Percentiles rank a stretch among this genome's conserved stretches.
These are phyloP conservation scores for Penicillium mononematosum DNA, from an alignment of 495 filamentous ascomycete species.

Conservation along the genomic window DNA sequence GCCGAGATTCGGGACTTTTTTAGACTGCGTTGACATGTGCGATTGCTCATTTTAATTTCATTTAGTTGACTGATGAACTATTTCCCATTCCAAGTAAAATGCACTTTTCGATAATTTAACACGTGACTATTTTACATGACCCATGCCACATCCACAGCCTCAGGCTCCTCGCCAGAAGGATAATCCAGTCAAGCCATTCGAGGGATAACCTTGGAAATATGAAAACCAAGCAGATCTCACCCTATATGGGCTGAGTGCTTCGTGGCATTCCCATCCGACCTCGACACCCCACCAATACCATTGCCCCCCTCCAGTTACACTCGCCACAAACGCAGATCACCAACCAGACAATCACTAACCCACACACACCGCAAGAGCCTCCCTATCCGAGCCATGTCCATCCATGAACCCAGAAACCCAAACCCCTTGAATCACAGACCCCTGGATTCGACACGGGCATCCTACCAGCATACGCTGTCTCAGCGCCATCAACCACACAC, in stretches of 20 bases:
- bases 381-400: not conserved
- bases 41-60: constrained; percentile 19
- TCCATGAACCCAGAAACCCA: not conserved
- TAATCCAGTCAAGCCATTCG: not conserved
- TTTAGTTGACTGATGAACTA: constrained; percentile 8
- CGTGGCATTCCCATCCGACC: constrained; percentile 1
- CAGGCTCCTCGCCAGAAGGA: not conserved
- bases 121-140: not conserved
- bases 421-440: not conserved
- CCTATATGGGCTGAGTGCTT: not conserved
- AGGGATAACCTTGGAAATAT: not conserved
- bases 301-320: not conserved
- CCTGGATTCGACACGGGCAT: not conserved
- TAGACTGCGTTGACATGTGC: constrained; percentile 25
- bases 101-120: not conserved
- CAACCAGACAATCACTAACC: constrained; percentile 1
- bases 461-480: not conserved
- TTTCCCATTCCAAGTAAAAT: not conserved
- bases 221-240: not conserved
- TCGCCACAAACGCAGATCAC: constrained; percentile 6
- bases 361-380: not conserved
- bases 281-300: not conserved
- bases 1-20: constrained; percentile 21
- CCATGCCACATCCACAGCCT: not conserved
- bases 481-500: not conserved